Base-by-base conservation (phyloP, 2,329 filamentous ascomycete species). In the Emergomyces orientalis region DNA sequence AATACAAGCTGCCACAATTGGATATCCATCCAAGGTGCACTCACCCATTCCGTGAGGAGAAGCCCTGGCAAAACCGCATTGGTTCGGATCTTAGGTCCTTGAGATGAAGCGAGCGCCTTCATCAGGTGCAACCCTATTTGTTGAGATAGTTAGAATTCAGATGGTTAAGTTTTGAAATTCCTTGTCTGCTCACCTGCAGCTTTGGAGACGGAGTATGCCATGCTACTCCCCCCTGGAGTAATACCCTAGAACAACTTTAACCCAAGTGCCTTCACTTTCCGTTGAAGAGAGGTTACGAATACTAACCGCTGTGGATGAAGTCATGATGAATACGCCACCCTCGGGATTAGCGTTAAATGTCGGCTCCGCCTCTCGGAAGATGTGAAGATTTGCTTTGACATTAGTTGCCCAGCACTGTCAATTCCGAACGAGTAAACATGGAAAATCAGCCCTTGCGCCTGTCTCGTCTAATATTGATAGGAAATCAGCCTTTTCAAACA, bases 151-250 rank as follows among this genome's bases (percentile, higher is more conserved):
- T 57, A 41, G 43, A 61, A 37, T 51, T 13, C n/a, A n/a, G 8
- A 6, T 25, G 39, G 59, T 59, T 25, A 25, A 41, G 17, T 3
- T 19, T 52, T 27, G 9, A 58, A 22, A 25, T 14, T 4, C 34
- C 75, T 63, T 34, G 9, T 52, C 7, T 37, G 25, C 63, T 57
- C 72, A 76, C 87, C 84, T 13, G 90, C 90, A 0, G 89, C 84
- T 72, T 94, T 94, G 45, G 88, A 89, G 22, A 92, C 87, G 0
- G 86, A 80, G 70, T 94, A 94, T 3, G 90, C 84, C 86, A 86
- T 82, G 51, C 80, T 82, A 67, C 81, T 84, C 4, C 84, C 84
- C 60, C 71, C 72, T 60, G 82, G 73, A n/a, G 76, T 71, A 64
- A 81, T 67, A 55, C 80, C 80, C 80, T 82, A 65, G 8, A 22